Base-by-base conservation (phyloP, 768 basidiomycete species). In the Kwoniella mangroviensis region DNA sequence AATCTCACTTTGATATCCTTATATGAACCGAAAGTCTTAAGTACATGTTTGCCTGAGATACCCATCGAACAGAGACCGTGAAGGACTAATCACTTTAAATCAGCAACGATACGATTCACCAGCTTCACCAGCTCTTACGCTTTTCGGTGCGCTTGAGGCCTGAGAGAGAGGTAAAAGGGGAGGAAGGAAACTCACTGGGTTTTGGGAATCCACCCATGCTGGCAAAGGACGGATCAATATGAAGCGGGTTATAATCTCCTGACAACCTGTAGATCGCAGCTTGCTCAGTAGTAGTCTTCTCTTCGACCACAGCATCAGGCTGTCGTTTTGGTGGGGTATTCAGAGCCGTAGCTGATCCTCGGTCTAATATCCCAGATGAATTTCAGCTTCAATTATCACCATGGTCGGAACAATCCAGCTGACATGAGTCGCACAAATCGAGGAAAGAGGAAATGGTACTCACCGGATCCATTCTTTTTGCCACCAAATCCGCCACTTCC, bases 1-100 rank as follows among this genome's bases (percentile, higher is more conserved):
- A 98, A 96, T 88, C 96, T 89, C 69, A 93, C 94, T 87, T 98
- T 99, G 86, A 99, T 96, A 81, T 98, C 93, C 76, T 89, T 88
- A 85, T 87, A 96, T 17, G 88, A 82, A 13, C 97, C 97, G 79
- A 88, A 99, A 3, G 89, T 86, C 84, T 96, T 91, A 73, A 92
- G 82, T 43, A 99, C 89, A 79, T 98, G 94, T 84, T 98, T 98
- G 5, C 90, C 93, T 4, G 94, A 88, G 67, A 97, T 89, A 21
- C 96, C 97, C 89, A 98, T 91, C 40, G 86, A 91, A 85, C 94
- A 97, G 13, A 98, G 88, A 22, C 94, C 90, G 86, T 83, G 83
- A 5, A 84, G 74, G 66, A 84, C 83, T 83, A 60, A 10, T 7
- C 4, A 34, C 34, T 6, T 34, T 34, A 4, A 34, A 7, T 34